Evolutionary conservation across 2,329 filamentous ascomycete species (phyloP).

Genomic region (Calonectria hawksworthii): DNA sequence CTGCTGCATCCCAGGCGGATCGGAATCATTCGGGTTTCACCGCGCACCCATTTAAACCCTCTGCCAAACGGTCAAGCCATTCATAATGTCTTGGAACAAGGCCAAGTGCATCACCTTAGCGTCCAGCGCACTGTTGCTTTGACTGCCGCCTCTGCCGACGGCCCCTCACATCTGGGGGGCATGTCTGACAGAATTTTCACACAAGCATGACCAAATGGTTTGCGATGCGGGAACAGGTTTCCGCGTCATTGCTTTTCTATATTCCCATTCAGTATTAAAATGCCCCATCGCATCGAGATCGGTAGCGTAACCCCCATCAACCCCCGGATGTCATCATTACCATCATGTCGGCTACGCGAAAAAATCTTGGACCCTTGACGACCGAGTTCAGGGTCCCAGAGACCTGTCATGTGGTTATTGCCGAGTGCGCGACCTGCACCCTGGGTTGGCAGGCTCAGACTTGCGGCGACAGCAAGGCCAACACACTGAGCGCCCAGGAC

Average conservation of each 20-base stretch:
- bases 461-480: neutral
- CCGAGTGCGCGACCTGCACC: constrained; percentile 38
- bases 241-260: no score
- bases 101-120: neutral
- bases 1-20: neutral
- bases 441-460: neutral
- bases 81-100: neutral
- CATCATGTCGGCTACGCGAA: constrained; percentile 3
- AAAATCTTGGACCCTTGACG: constrained; percentile 44
- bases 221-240: neutral
- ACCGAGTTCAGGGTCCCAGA: constrained; percentile 38
- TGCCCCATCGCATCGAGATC: neutral
- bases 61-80: neutral
- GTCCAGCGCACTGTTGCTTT: neutral
- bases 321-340: no score
- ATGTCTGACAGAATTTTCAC: neutral
- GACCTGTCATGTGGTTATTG: constrained; percentile 37
- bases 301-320: no score
- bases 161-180: no score
- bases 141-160: neutral
- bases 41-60: neutral
- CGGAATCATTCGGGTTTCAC: constrained; percentile 1
- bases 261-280: neutral
- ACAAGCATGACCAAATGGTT: no score
- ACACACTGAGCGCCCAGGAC: neutral